Percentiles rank a stretch among this genome's conserved stretches.
Evolutionary conservation across 306 rosid species (phyloP).

Genomic region (Clitoria ternatea): DNA sequence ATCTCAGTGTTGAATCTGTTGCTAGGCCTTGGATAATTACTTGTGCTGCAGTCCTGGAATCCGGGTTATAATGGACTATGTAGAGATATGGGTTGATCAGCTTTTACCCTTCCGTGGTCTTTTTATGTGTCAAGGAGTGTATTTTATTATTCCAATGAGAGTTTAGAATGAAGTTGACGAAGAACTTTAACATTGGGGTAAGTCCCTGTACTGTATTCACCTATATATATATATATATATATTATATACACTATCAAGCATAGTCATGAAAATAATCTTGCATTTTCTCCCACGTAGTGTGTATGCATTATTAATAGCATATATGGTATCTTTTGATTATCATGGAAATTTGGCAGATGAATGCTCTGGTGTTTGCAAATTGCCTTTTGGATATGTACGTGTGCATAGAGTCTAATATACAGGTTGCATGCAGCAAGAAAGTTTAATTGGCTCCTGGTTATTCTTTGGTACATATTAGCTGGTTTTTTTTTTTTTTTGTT

Average conservation of each 20-base stretch:
- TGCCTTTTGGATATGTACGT: not conserved
- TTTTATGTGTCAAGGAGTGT: constrained; percentile 27
- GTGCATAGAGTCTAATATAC: not conserved
- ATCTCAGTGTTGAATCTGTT: constrained; percentile 12
- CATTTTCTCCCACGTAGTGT: not conserved
- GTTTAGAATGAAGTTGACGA: constrained; percentile 30
- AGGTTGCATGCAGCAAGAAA: not conserved
- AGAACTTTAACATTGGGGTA: constrained; percentile 31
- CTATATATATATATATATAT: not conserved
- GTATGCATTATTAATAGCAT: not conserved
- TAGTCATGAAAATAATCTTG: constrained; percentile 13
- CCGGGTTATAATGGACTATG: not conserved
- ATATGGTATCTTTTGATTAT: not conserved
- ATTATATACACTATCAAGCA: constrained; percentile 4
- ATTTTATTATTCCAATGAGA: constrained; percentile 35
- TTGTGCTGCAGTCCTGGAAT: constrained; percentile 20
- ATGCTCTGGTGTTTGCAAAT: not conserved
- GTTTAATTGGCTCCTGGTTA: not conserved
- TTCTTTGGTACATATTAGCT: too few relatives aligned
- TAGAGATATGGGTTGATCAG: constrained; percentile 15
- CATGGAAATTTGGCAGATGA: not conserved
- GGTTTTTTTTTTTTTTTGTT: too few relatives aligned
- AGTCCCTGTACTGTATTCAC: constrained; percentile 20
- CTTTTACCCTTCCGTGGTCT: constrained; percentile 14
- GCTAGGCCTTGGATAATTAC: constrained; percentile 18